Base-by-base conservation (phyloP, 805 yeast genomes). In the Ogataea minuta region DNA sequence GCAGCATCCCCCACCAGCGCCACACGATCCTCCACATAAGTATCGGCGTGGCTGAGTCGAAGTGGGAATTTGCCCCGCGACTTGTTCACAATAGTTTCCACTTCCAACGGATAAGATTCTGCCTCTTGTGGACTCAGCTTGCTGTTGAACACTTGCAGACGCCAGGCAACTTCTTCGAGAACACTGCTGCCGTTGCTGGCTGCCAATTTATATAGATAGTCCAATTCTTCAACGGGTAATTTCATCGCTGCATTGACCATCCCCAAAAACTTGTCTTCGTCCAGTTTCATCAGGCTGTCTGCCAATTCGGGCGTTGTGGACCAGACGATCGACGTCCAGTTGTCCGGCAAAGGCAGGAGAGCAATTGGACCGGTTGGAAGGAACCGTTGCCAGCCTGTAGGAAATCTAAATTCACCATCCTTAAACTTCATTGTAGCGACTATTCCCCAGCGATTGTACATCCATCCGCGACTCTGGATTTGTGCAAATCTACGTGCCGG, bases 1-100 rank as follows among this genome's bases (percentile, higher is more conserved):
- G 98, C 98, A 1, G 99, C 98, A 63, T 93, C 99, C 17, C 99
- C 99, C 8, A 91, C 85, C n/a, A 93, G 66, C 0, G 97, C 98
- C 21, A 91, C 74, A 49, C 98, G 71, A 3, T 85, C 90, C 2
- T 78, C 78, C 13, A 87, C 79, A 58, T 93, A 93, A 1, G 84
- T 76, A 55, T 93, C 98, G 2, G 96, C 95, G 57, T 93, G 97
- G 14, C 89, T 79, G 67, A 91, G 63, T 50, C 81, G 81, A 49
- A 93, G 68, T 15, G 99, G 99, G 68, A 93, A 93, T 32, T 84
- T 72, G 0, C 95, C 98, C 45, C 95, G 72, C 2, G 95, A 77
- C 7, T 72, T 68, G 2, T 73, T 73, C 23, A 77, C 70, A 4
- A 89, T 75, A 4, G 70, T 72, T 7, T 67, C 72, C 3, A 87